phyloP scores from a whole-genome alignment of 2,329 filamentous ascomycete genomes.

The Aspergillus fischeri region DNA sequence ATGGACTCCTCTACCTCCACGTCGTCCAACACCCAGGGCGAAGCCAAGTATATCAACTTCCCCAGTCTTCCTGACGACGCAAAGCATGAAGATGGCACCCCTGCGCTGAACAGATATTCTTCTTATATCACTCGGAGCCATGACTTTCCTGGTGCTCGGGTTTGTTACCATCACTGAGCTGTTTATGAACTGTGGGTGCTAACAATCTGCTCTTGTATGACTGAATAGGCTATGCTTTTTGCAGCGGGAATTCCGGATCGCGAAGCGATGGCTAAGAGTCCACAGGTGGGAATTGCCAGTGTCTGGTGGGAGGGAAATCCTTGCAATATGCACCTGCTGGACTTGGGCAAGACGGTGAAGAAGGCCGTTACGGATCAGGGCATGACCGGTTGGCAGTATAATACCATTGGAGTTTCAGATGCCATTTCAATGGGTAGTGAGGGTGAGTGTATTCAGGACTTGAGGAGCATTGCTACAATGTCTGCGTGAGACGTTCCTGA shows the following conservation, averaged over 20 bases:
- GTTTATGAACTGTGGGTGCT: background rate
- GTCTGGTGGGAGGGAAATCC: conserved; percentile 99
- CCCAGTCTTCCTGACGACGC: conserved; percentile 51
- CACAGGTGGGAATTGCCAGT: conserved; percentile 84
- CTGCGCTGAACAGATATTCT: conserved; percentile 80
- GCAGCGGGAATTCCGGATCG: conserved; percentile 81
- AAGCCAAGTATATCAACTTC: conserved; percentile 55
- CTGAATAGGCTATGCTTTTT: conserved; percentile 79
- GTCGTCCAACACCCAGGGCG: conserved; percentile 32
- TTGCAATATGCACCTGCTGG: conserved; percentile 77
- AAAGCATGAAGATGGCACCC: conserved; percentile 52
- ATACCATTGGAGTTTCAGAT: conserved; percentile 84
- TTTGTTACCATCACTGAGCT: conserved; percentile 29
- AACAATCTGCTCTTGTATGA: background rate
- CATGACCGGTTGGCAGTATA: conserved; percentile 94
- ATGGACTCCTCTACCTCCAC: conserved; percentile 23
- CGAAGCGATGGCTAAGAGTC: conserved; percentile 81
- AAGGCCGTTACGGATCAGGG: conserved; percentile 71
- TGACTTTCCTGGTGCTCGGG: conserved; percentile 89
- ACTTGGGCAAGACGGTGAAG: conserved; percentile 85
- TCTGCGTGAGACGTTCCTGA: conserved; percentile 9
- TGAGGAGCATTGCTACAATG: background rate
- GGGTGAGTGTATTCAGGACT: conserved; percentile 48
- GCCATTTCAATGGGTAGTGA: conserved; percentile 95
- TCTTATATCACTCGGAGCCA: conserved; percentile 75